Evolutionary conservation across 2,329 filamentous ascomycete genomes (phyloP).

Genomic region (Sclerotinia nivalis): DNA sequence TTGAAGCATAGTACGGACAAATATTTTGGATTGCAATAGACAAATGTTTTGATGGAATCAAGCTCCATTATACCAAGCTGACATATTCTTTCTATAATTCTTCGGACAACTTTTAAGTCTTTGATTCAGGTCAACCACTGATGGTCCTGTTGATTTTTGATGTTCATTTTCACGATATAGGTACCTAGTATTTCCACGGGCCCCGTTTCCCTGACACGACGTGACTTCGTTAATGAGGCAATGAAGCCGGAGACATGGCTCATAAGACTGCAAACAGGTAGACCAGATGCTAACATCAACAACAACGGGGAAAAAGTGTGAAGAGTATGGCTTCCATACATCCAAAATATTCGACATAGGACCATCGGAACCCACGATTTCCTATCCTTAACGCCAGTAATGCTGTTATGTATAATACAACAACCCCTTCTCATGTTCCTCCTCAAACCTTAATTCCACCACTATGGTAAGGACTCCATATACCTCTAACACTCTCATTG

Average conservation of each 20-base stretch:
- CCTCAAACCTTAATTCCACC: constrained; percentile 42
- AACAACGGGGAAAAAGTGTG: neutral
- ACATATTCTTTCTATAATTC: neutral
- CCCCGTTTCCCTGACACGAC: neutral
- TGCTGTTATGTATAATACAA: constrained; percentile 33
- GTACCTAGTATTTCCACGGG: neutral
- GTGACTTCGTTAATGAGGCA: neutral
- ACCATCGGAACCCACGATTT: constrained; percentile 7
- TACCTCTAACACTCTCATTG: constrained; percentile 66
- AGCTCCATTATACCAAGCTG: neutral
- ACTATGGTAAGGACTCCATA: constrained; percentile 72
- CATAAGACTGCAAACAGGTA: neutral
- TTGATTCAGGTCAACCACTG: neutral
- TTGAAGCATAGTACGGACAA: neutral
- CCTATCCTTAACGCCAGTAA: constrained; percentile 34
- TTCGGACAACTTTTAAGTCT: neutral
- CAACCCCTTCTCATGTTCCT: neutral
- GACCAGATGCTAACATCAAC: neutral
- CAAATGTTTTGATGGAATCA: neutral
- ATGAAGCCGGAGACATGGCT: neutral
- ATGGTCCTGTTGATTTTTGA: neutral
- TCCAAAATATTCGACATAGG: constrained; percentile 9
- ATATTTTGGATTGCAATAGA: neutral
- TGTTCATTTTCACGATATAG: neutral
- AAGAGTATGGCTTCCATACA: neutral